Base-by-base conservation (phyloP, 2,329 filamentous ascomycete genomes). In the Fusarium chaquense region DNA sequence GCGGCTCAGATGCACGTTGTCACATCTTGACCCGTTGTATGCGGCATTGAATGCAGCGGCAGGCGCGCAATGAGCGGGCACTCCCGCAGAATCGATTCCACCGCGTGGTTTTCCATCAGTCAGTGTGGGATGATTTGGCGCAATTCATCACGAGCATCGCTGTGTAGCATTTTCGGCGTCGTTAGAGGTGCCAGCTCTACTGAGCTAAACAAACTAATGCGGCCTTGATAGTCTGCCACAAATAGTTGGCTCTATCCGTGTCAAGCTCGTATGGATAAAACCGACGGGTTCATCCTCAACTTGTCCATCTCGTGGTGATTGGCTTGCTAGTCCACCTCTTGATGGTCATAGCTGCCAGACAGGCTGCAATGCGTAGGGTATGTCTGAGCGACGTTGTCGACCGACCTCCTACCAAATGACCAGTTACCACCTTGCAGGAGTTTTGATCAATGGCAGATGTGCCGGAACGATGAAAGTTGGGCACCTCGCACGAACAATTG, bases 51-150 rank as follows among this genome's bases (percentile, higher is more conserved):
- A 63, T 67, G 67, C 70, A 70, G 69, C 73, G 73, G 73, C 71
- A 73, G 67, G 67, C 67, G 73, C 67, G 73, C 67, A 72, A 73
- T 59, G 44, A 63, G 63, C 73, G 73, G 73, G 65, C 73, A 61
- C 73, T 75, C 73, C 73, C 73, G 73, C 69, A 52, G 60, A 60
- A 65, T 67, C 56, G 45, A 64, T 72, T 44, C 52, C 67, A 59
- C 50, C 49, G 54, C 58, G 65, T 67, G 69, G 58, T 68, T 70
- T 58, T 45, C 35, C 57, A 64, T 57, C 55, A 61, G 52, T 47
- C 51, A 58, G 50, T 58, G 72, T 51, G 62, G 67, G 62, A 72
- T 71, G 56, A 47, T 53, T 40, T 67, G 58, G 64, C 58, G 54
- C 61, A 62, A 64, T 62, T 54, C 64, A 60, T 58, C 56, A 57